Conservation (phyloP, 1,284 basidiomycete species). For the Rhizopogon parksii region DNA sequence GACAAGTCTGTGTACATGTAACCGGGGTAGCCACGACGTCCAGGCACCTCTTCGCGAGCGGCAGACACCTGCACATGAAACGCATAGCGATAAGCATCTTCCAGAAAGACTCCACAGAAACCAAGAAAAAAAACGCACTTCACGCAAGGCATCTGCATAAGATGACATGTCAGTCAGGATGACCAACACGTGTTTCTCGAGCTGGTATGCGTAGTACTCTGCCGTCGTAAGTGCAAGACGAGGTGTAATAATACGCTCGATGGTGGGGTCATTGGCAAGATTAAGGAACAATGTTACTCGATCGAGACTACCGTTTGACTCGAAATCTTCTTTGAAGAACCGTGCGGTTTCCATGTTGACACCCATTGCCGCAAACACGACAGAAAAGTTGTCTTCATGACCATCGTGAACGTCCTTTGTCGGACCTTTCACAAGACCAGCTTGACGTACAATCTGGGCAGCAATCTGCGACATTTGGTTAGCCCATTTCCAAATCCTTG, state of each 20-base stretch:
- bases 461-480: conserved; percentile 65
- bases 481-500: not conserved
- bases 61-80: conserved; percentile 71
- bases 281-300: conserved; percentile 99
- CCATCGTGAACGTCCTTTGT: conserved; percentile 98
- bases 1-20: conserved; percentile 99
- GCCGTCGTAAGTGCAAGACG: conserved; percentile 97
- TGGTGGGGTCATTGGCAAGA: conserved; percentile 99
- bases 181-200: conserved; percentile 99
- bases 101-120: not conserved
- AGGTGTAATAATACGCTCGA: conserved; percentile 99
- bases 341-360: conserved; percentile 99
- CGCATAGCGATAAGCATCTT: conserved; percentile 4
- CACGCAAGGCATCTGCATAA: conserved; percentile 96
- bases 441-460: conserved; percentile 99
- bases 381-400: conserved; percentile 99
- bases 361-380: conserved; percentile 99
- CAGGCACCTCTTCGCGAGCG: conserved; percentile 98
- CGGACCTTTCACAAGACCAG: conserved; percentile 91
- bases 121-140: conserved; percentile 43
- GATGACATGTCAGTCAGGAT: conserved; percentile 99
- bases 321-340: conserved; percentile 99
- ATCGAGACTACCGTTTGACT: conserved; percentile 97
- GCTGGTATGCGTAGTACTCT: conserved; percentile 99
- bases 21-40: conserved; percentile 98